Evolutionary conservation across 176 grass and related monocot species (phyloP).

Genomic region (barley (Hordeum vulgare)): MorexV3_pseudomolecules_assembly NC_058520.1:473300710-473301209

Average conservation of each 20-base stretch:
- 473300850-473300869: background rate
- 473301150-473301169: constrained; percentile 10
- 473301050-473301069: background rate
- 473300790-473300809: background rate
- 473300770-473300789: background rate
- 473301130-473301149: background rate
- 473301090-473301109: background rate
- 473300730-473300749: background rate
- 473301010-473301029: constrained; percentile 33
- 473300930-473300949: constrained; percentile 53
- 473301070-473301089: background rate
- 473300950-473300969: constrained; percentile 67
- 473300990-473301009: background rate
- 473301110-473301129: background rate
- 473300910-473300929: constrained; percentile 71
- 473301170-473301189: constrained; percentile 24
- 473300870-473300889: constrained; percentile 24
- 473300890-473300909: constrained; percentile 71
- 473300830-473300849: background rate
- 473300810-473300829: background rate
- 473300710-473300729: background rate
- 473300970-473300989: constrained; percentile 41
- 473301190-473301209: constrained; percentile 25
- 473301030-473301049: constrained; percentile 62
- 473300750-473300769: background rate